A percentile compares a stretch with the other conserved stretches of the same genome.
phyloP scores from a whole-genome alignment of 345 rosid species.

The Cardamine occulta region DNA sequence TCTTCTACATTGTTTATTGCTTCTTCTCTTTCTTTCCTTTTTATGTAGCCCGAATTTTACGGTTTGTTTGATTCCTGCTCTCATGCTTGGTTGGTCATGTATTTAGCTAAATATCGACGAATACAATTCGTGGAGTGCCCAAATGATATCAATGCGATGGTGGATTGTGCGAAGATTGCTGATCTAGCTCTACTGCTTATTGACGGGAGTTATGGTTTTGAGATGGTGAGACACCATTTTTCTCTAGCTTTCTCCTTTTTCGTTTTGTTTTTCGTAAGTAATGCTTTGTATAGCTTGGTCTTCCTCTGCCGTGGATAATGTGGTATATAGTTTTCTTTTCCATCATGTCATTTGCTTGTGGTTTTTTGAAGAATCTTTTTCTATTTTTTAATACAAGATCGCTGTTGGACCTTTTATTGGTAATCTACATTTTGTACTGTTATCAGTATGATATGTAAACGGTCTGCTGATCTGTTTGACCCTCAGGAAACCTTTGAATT shows the following conservation, averaged over 20 bases:
- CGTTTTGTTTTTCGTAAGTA: not conserved
- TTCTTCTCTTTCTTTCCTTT: not conserved
- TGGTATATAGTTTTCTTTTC: not conserved
- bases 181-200: slow-evolving; percentile 87
- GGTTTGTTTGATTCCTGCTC: slow-evolving; percentile 21
- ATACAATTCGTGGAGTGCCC: slow-evolving; percentile 97
- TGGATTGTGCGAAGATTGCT: slow-evolving; percentile 90
- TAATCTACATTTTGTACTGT: not conserved
- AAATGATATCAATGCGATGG: slow-evolving; percentile 94
- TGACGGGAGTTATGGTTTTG: slow-evolving; percentile 98
- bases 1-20: slow-evolving; percentile 17
- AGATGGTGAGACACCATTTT: slow-evolving; percentile 66
- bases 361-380: not conserved
- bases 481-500: slow-evolving; percentile 94
- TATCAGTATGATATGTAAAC: not conserved
- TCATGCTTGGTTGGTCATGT: slow-evolving; percentile 36
- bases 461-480: slow-evolving; percentile 22
- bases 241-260: slow-evolving; percentile 6
- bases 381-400: not conserved
- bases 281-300: not conserved
- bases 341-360: slow-evolving; percentile 12
- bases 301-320: not conserved
- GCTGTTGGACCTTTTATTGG: not conserved
- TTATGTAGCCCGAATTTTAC: not conserved
- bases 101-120: slow-evolving; percentile 72